Evolutionary conservation across 1,139 yeast genomes (phyloP), one percentile per base, ranked within the genome.

Genomic region (Saccharomycopsis crataegensis): DNA sequence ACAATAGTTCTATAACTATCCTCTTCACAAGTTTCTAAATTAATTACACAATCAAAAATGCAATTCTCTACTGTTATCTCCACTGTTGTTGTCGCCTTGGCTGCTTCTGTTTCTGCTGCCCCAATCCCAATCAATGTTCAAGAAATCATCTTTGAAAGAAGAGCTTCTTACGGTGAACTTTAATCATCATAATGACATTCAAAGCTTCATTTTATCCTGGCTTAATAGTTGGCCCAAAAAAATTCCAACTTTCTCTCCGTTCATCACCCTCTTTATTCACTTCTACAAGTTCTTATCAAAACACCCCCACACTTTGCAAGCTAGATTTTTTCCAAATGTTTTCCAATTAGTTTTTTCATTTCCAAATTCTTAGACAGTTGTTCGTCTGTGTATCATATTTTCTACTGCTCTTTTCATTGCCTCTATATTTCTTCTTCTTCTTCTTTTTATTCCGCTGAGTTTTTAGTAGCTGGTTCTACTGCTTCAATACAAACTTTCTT

Each of bases 51-150:
- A 17, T 44, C 28, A 17, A 52, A 36, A 49, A 54, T 51, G 54
- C 52, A 51, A 47, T 51, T 51, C 49, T 40, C 58, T 34, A 52
- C 56, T 43, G 44, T 47, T 33, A 14, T 49, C 43, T 48, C 49
- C 37, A 45, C 55, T 47, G 48, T 49, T 31, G 49, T 53, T 36
- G 37, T 53, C 16, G 52, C 55, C 28, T 32, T 55, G 12, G 56
- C 43, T 41, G 51, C 53, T 40, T 44, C 50, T 28, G 56, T 53
- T 17, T 32, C 44, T 43, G 57, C 57, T 40, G 57, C 57, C 41
- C 57, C 57, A 49, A 55, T 55, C 44, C 57, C 57, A 45, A 42
- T 55, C 37, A 42, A 55, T 22, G 42, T 55, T 22, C 57, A 55
- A 41, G 53, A 55, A 43, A 17, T 44, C n/a, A 37, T 55, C 42